Percentiles rank a stretch among this genome's conserved stretches.
Conservation (phyloP, 495 filamentous ascomycete species). For the Penicillium maclennaniae region DNA sequence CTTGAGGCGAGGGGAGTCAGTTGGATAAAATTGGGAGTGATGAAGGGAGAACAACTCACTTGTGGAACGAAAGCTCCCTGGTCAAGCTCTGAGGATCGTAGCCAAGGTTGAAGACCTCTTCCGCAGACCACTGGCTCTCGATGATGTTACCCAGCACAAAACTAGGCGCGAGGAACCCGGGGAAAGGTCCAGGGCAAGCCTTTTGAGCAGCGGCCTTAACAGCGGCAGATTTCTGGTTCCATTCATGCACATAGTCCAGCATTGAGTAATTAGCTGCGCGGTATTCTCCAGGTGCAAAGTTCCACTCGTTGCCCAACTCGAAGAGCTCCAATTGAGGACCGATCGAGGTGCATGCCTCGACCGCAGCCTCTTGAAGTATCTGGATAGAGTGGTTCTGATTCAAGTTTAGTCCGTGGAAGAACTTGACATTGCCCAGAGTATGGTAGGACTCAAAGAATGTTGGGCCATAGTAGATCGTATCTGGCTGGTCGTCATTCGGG, state of each 20-base stretch:
- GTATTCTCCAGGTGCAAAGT: slow-evolving; percentile 8
- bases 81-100: slow-evolving; percentile 15
- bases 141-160: background rate
- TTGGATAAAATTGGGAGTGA: background rate
- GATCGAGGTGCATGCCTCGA: slow-evolving; percentile 9
- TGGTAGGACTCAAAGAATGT: slow-evolving; percentile 21
- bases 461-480: slow-evolving; percentile 16
- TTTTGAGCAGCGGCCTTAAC: slow-evolving; percentile 6
- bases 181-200: slow-evolving; percentile 12
- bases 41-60: background rate
- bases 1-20: background rate
- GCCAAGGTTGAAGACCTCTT: slow-evolving; percentile 12
- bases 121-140: slow-evolving; percentile 6
- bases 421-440: slow-evolving; percentile 10
- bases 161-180: slow-evolving; percentile 16
- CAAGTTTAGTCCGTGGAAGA: slow-evolving; percentile 17
- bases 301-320: slow-evolving; percentile 19
- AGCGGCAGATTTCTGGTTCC: slow-evolving; percentile 12
- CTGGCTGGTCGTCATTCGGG: slow-evolving; percentile 16
- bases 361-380: slow-evolving; percentile 4
- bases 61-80: slow-evolving; percentile 15
- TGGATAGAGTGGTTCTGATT: slow-evolving; percentile 11
- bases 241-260: slow-evolving; percentile 13
- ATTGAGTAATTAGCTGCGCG: slow-evolving; percentile 11
- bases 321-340: slow-evolving; percentile 10